Evolutionary conservation across 2,329 filamentous ascomycete species (phyloP).

Genomic region (Penicillium sp.): DNA sequence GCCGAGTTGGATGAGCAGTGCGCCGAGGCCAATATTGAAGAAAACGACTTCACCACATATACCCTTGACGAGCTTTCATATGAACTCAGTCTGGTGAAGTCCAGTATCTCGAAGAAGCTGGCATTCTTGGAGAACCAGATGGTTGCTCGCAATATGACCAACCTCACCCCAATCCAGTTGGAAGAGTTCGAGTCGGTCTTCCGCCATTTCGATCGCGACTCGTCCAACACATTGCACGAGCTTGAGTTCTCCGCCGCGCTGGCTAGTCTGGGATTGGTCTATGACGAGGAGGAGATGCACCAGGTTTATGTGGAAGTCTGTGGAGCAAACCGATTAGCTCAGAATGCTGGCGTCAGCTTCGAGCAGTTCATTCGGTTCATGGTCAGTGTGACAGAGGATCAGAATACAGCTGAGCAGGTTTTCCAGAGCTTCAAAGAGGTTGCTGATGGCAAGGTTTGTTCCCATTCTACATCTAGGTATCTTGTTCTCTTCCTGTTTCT

Average conservation of each 20-base stretch:
- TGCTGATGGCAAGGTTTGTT: constrained; percentile 82
- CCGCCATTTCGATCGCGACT: constrained; percentile 93
- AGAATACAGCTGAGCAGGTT: constrained; percentile 97
- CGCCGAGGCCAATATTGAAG: constrained; percentile 95
- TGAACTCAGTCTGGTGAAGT: constrained; percentile 88
- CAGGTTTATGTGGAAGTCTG: constrained; percentile 91
- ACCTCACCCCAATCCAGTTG: constrained; percentile 94
- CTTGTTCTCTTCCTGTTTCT: neutral
- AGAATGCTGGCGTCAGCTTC: constrained; percentile 79
- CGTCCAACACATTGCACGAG: constrained; percentile 87
- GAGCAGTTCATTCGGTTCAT: constrained; percentile 99
- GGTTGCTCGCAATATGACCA: constrained; percentile 98
- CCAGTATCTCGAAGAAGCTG: constrained; percentile 93
- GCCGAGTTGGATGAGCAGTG: constrained; percentile 86
- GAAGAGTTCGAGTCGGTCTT: constrained; percentile 99
- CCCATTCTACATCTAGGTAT: neutral
- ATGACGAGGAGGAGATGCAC: constrained; percentile 98
- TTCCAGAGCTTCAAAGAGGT: constrained; percentile 98
- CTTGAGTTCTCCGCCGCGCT: constrained; percentile 95
- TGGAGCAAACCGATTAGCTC: constrained; percentile 60
- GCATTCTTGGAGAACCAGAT: constrained; percentile 98
- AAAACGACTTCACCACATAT: constrained; percentile 99
- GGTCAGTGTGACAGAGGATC: constrained; percentile 98
- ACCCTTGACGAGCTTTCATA: constrained; percentile 96
- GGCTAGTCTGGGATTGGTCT: constrained; percentile 92